Percentiles rank a stretch among this genome's conserved stretches.
Evolutionary conservation across 148 eudicot species (phyloP).

Genomic region (Limonium bicolor): DNA sequence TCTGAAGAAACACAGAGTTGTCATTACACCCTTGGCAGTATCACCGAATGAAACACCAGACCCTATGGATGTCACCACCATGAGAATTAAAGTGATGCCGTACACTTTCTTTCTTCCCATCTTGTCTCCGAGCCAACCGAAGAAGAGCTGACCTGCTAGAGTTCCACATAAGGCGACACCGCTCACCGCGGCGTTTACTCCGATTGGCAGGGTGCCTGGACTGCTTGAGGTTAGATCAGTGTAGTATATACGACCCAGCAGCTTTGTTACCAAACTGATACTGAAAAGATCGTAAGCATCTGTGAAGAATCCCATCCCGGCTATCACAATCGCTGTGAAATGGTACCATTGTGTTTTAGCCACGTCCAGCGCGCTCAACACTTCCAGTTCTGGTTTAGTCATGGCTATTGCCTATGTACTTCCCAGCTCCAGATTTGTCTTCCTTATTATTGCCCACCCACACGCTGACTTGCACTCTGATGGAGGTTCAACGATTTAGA

Average conservation of each 20-base stretch:
- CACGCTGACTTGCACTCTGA: too few species aligned
- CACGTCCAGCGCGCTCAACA: constrained; percentile 43
- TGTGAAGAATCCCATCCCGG: constrained; percentile 77
- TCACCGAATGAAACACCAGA: constrained; percentile 46
- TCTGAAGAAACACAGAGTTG: constrained; percentile 59
- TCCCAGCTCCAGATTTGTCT: too few species aligned
- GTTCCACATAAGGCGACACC: constrained; percentile 67
- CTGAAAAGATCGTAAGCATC: constrained; percentile 67
- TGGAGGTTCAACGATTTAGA: too few species aligned
- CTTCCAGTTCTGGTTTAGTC: constrained; percentile 6
- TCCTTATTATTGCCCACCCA: too few species aligned
- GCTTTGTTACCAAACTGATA: constrained; percentile 44
- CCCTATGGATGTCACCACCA: constrained; percentile 41
- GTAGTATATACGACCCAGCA: constrained; percentile 61
- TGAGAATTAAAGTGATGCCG: constrained; percentile 43
- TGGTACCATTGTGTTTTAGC: constrained; percentile 60
- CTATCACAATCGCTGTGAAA: constrained; percentile 50
- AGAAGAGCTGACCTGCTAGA: constrained; percentile 52
- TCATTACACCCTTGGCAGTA: constrained; percentile 33
- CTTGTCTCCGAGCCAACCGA: constrained; percentile 66
- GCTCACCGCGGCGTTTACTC: constrained; percentile 33
- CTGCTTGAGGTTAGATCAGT: constrained; percentile 3
- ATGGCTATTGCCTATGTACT: too few species aligned
- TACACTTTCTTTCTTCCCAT: constrained; percentile 57
- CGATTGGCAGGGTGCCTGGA: constrained; percentile 49